Percentiles rank a stretch among this genome's conserved stretches.
Evolutionary conservation across 495 filamentous ascomycete genomes (phyloP).

Genomic region (Alectoria sarmentosa): DNA sequence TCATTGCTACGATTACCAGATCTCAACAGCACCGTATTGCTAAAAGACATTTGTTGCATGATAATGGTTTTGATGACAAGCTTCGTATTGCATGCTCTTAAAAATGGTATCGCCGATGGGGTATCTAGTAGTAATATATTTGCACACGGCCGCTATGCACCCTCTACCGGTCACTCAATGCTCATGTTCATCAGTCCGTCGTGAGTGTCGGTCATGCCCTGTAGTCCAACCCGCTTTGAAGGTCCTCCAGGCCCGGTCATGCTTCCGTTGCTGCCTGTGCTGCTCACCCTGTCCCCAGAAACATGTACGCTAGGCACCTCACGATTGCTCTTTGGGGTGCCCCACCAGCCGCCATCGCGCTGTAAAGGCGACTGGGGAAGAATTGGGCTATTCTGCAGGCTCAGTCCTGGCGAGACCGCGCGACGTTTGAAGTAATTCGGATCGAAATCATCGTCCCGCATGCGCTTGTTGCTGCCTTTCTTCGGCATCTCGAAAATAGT

Average conservation of each 20-base stretch:
- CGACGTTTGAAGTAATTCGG: constrained; percentile 83
- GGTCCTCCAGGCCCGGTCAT: constrained; percentile 36
- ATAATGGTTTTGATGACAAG: no score
- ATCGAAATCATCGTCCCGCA: constrained; percentile 89
- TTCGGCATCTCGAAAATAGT: constrained; percentile 58
- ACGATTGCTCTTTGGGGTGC: constrained; percentile 52
- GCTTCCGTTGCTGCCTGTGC: constrained; percentile 35
- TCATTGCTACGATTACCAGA: background rate
- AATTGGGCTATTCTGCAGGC: constrained; percentile 83
- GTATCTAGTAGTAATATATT: constrained; percentile 66
- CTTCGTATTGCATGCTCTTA: background rate
- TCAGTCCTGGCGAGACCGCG: constrained; percentile 89
- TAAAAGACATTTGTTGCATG: background rate
- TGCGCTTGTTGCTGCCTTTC: constrained; percentile 62
- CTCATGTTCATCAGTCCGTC: constrained; percentile 98
- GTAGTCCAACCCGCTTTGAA: constrained; percentile 71
- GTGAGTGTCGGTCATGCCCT: constrained; percentile 93
- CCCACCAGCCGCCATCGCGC: constrained; percentile 65
- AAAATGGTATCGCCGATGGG: constrained; percentile 6
- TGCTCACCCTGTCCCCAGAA: constrained; percentile 45
- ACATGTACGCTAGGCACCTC: constrained; percentile 45
- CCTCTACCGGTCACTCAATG: constrained; percentile 51
- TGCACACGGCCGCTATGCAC: constrained; percentile 33
- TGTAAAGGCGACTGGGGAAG: constrained; percentile 70
- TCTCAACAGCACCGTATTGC: background rate